Evolutionary conservation across 257 asterid species (phyloP), one percentile per base, ranked within the genome.

Genomic region (Echites panduratus): DNA sequence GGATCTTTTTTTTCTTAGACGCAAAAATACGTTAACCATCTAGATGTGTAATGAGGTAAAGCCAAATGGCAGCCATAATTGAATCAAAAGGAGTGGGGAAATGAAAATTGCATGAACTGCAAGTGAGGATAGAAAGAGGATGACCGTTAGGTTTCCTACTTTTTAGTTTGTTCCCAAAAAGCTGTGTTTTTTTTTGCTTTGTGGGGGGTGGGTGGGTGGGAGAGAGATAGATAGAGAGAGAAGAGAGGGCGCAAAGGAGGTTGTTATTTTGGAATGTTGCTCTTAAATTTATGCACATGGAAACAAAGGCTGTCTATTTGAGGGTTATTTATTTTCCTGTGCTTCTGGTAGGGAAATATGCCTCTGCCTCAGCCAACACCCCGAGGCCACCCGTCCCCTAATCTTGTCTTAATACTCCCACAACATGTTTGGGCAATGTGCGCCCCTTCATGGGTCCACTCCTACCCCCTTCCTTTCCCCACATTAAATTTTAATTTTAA

Each of bases 231-330:
- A 40, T 40, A 22, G 59, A 78, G 75, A 13, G 47, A 66, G 20
- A 24, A 32, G 59, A 45, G 65, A 53, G 59, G 35, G 70, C 54
- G 47, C n/a, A 73, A 70, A 70, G 78, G 67, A 62, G 71, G 72
- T 32, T 76, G 74, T 35, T 43, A 43, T n/a, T 65, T 78, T 84
- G 86, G 88, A 73, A 80, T 70, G 79, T 70, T 79, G 84, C 79
- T 77, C 82, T 84, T 79, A 79, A 84, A 79, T 84, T 78, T 82
- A 72, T 53, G 81, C 88, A 79, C 84, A 84, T 84, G 88, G 85
- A 70, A 81, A 84, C 80, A 82, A 70, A 69, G 70, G 79, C 71
- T 70, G 85, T 75, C 84, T 75, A 70, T 73, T 69, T 79, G 72
- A 75, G 77, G 78, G 76, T 73, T 64, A 52, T 50, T 73, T 64